Evolutionary conservation across 1,284 basidiomycete genomes (phyloP).

Genomic region (Uromyces viciae-fabae): DNA sequence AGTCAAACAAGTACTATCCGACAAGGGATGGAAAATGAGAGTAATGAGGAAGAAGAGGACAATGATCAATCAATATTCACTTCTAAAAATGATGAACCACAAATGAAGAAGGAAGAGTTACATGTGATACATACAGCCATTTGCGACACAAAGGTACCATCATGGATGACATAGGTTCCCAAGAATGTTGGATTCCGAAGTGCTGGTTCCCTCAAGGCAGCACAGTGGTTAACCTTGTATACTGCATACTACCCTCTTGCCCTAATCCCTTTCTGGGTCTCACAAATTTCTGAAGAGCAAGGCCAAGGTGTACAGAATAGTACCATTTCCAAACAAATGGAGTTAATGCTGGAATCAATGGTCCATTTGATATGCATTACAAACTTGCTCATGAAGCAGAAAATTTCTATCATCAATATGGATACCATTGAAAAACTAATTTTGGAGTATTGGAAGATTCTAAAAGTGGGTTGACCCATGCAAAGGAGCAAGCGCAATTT

Average conservation of each 20-base stretch:
- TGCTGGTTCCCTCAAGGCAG: background rate
- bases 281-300: too few relatives aligned
- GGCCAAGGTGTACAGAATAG: background rate
- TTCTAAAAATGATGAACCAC: background rate
- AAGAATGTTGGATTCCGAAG: background rate
- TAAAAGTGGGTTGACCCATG: background rate
- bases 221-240: constrained; percentile 3
- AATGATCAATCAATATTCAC: background rate
- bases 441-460: background rate
- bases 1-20: background rate
- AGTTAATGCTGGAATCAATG: background rate
- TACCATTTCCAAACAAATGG: background rate
- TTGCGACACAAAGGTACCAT: background rate
- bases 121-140: background rate
- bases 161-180: constrained; percentile 11
- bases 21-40: background rate
- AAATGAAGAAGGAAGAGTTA: background rate
- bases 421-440: background rate
- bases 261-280: background rate
- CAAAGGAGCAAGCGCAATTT: background rate
- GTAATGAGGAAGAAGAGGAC: background rate
- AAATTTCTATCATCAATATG: background rate
- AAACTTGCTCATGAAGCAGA: background rate
- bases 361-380: background rate
- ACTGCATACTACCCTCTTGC: background rate